Conservation (phyloP, 2,329 filamentous ascomycete species). For the Trichoderma simmonsii region DNA sequence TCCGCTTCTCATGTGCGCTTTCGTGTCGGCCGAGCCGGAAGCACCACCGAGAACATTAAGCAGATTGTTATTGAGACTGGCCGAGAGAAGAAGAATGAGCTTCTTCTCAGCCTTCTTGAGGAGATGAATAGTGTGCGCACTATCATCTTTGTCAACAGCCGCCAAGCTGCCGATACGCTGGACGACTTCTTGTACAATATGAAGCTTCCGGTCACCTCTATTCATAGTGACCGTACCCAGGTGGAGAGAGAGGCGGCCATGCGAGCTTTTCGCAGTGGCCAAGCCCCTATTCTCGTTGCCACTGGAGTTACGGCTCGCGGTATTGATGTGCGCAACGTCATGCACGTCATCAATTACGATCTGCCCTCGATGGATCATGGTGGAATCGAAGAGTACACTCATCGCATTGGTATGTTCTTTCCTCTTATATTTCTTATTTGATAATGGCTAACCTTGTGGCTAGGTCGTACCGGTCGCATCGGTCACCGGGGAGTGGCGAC, state of each 20-base stretch:
- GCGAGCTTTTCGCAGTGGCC: conserved; percentile 75
- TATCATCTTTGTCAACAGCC: conserved; percentile 86
- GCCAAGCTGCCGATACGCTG: conserved; percentile 72
- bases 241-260: conserved; percentile 88
- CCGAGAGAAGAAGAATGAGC: conserved; percentile 62
- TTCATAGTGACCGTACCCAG: conserved; percentile 85
- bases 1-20: conserved; percentile 72
- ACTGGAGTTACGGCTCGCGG: conserved; percentile 87
- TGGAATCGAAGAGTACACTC: conserved; percentile 91
- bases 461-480: conserved; percentile 89
- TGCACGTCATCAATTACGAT: conserved; percentile 93
- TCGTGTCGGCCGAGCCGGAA: conserved; percentile 82
- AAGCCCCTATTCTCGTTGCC: conserved; percentile 75
- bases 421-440: not conserved
- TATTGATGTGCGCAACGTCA: conserved; percentile 81
- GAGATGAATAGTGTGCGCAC: conserved; percentile 71
- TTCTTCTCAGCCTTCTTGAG: conserved; percentile 69
- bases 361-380: conserved; percentile 70
- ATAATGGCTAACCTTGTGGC: not conserved
- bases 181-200: conserved; percentile 86
- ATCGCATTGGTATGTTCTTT: conserved; percentile 74
- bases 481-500: conserved; percentile 82
- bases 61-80: conserved; percentile 72
- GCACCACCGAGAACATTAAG: conserved; percentile 75
- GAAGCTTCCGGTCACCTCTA: conserved; percentile 77